These are phyloP conservation scores for Penicillium desertorum DNA, from an alignment of 495 filamentous ascomycete species.

Conservation along the genomic window DNA sequence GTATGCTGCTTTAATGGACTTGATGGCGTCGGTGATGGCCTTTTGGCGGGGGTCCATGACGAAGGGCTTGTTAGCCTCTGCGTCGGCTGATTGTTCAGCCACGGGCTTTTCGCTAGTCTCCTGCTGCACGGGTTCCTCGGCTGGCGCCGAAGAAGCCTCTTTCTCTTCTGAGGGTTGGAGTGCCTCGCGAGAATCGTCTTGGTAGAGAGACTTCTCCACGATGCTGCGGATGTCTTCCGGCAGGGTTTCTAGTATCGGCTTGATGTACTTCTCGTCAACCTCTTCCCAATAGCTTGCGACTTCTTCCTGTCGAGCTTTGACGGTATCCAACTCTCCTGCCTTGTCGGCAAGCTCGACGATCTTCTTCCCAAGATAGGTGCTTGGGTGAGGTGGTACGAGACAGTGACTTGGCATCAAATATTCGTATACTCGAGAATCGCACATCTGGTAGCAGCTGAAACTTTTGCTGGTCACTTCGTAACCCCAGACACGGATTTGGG, in stretches of 20 bases:
- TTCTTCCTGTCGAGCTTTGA: slow-evolving; percentile 68
- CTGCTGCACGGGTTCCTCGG: slow-evolving; percentile 15
- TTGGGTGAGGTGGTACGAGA: slow-evolving; percentile 87
- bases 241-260: slow-evolving; percentile 64
- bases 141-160: neutral
- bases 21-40: slow-evolving; percentile 60
- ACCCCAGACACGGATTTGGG: slow-evolving; percentile 93
- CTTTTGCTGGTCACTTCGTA: slow-evolving; percentile 77
- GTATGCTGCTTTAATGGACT: slow-evolving; percentile 74
- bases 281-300: slow-evolving; percentile 77
- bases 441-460: slow-evolving; percentile 90
- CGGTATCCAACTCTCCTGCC: slow-evolving; percentile 65
- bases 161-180: slow-evolving; percentile 16
- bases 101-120: slow-evolving; percentile 16
- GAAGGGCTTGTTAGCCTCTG: slow-evolving; percentile 13
- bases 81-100: slow-evolving; percentile 5
- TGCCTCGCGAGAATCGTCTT: slow-evolving; percentile 26
- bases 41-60: slow-evolving; percentile 29
- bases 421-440: slow-evolving; percentile 93
- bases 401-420: slow-evolving; percentile 91
- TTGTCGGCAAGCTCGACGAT: slow-evolving; percentile 70
- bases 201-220: slow-evolving; percentile 42
- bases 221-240: slow-evolving; percentile 47
- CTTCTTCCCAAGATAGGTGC: slow-evolving; percentile 77
- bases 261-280: slow-evolving; percentile 70